Conservation (phyloP, 208 protist species). For the Trypanosomatidae sp. region DNA sequence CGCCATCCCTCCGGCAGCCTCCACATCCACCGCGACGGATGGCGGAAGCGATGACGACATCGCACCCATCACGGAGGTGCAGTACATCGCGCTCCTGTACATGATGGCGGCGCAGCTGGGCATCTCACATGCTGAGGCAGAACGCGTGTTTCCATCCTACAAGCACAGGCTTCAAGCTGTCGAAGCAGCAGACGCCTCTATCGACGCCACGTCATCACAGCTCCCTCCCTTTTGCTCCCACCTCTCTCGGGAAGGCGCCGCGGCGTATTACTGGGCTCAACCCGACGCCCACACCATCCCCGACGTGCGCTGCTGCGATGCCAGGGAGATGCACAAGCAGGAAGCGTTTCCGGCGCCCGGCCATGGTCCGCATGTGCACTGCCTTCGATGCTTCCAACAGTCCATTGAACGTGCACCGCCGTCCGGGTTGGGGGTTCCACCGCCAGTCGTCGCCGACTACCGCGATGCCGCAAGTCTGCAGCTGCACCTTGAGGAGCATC, state of each 20-base stretch:
- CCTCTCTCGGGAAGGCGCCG: conserved; percentile 45
- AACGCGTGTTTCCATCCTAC: conserved; percentile 18
- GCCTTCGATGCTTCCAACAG: conserved; percentile 43
- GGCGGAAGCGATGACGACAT: conserved; percentile 2
- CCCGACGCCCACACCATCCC: conserved; percentile 12
- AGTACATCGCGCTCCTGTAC: conserved; percentile 27
- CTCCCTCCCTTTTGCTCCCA: conserved; percentile 44
- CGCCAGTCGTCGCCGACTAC: conserved; percentile 30
- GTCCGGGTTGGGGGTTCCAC: conserved; percentile 22
- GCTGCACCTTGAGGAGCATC: conserved; percentile 26
- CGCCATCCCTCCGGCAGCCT: not conserved
- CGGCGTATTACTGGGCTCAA: conserved; percentile 8
- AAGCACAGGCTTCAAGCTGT: not conserved
- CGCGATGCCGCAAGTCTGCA: conserved; percentile 18
- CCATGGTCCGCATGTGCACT: conserved; percentile 44
- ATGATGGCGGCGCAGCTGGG: conserved; percentile 25
- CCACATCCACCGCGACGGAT: not conserved
- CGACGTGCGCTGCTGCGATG: conserved; percentile 29
- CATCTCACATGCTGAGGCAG: conserved; percentile 7
- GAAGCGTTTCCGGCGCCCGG: conserved; percentile 16
- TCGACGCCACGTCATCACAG: conserved; percentile 1
- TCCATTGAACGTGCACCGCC: conserved; percentile 8
- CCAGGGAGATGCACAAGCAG: conserved; percentile 13
- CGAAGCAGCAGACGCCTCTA: not conserved
- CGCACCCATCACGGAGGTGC: conserved; percentile 14